A percentile compares a stretch with the other conserved stretches of the same genome.
Evolutionary conservation across 441 rosid species (phyloP).

Genomic region (Macaranga tanarius): DNA sequence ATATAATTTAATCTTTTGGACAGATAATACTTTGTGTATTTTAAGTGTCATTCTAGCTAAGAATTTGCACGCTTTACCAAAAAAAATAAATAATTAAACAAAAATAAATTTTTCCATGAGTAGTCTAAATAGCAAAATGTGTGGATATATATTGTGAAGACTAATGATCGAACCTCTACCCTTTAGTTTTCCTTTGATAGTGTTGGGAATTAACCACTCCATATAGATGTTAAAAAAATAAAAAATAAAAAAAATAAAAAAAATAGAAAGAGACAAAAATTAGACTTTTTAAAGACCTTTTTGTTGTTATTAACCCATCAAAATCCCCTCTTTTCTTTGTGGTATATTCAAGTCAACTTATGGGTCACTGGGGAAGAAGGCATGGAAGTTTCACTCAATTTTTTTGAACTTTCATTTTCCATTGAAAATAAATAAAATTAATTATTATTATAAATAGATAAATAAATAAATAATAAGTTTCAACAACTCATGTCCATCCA

Average conservation of each 20-base stretch:
- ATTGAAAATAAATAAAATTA: background rate
- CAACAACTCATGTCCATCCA: slow-evolving; percentile 13
- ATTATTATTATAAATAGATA: background rate
- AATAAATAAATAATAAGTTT: background rate
- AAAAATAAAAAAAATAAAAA: background rate
- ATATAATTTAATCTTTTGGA: background rate
- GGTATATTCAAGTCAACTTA: slow-evolving; percentile 28
- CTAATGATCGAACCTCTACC: no score
- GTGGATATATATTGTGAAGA: no score
- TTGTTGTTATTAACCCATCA: slow-evolving; percentile 26
- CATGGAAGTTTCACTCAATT: slow-evolving; percentile 33
- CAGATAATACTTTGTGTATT: slow-evolving; percentile 5
- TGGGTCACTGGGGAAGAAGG: slow-evolving; percentile 22
- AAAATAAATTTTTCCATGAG: no score
- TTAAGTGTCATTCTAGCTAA: background rate
- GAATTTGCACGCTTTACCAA: background rate
- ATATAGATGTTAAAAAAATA: no score
- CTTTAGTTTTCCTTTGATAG: no score
- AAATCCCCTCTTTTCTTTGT: background rate
- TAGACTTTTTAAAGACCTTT: slow-evolving; percentile 13
- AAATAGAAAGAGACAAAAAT: slow-evolving; percentile 2
- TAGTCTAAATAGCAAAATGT: no score
- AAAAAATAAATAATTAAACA: background rate
- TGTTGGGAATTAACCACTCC: no score
- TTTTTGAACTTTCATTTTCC: slow-evolving; percentile 21